Evolutionary conservation across 2,329 filamentous ascomycete species (phyloP), one percentile per base, ranked within the genome.

Genomic region (Ambrosiella cleistominuta): DNA sequence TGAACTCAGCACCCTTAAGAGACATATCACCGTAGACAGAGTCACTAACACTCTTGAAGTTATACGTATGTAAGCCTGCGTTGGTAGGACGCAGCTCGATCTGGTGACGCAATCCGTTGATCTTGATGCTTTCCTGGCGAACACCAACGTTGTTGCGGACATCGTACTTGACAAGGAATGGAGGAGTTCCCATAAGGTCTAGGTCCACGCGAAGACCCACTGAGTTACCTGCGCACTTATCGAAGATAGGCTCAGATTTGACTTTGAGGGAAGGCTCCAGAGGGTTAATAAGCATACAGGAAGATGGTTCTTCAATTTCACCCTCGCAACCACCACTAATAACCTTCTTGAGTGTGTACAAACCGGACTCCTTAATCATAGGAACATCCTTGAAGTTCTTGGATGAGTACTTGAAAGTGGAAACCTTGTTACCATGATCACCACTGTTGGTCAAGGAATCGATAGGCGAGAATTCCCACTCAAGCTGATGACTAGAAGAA

Each of bases 201-300:
- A 98, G 73, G 65, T 93, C 86, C 47, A 98, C 87, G 9, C 85
- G 80, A 57, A 98, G 77, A 45, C 93, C 93, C 62, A 98, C 87
- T 0, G 93, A 88, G 66, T 89, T 95, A 53, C 90, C 89, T 40
- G 90, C 91, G 68, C 93, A 98, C 67, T 94, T 95, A 69, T 98
- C 93, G 56, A 88, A 86, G 49, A 98, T 89, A 62, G 89, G 84
- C 64, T 95, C 86, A 6, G 82, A 77, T 38, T 78, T 78, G 54
- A 98, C 74, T 3, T 80, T 75, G 60, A 98, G 69, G 58, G 84
- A 81, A 8, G 93, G 93, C 70, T 95, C 84, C 0, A 93, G 83
- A 4, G 93, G 93, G 63, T 97, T 98, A 63, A 94, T 77, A 57
- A 98, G 74, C 60, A 95, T 75, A 68, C 91, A 97, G n/a, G 90